Evolutionary conservation across 1,284 basidiomycete genomes (phyloP).

Genomic region (Irpex sp.): DNA sequence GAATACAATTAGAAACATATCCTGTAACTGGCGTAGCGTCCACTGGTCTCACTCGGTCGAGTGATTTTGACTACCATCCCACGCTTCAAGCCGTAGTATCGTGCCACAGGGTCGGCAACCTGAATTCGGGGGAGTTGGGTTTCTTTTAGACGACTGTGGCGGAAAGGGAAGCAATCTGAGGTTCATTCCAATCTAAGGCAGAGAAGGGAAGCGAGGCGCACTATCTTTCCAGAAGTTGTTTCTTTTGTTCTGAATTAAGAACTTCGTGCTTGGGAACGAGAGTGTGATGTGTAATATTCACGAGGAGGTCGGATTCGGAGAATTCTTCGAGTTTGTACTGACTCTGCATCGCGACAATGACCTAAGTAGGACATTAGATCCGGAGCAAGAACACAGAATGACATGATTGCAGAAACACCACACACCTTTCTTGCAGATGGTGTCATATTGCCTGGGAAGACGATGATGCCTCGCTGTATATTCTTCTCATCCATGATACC

Average conservation of each 20-base stretch:
- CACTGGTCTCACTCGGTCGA: constrained; percentile 93
- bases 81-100: constrained; percentile 93
- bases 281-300: constrained; percentile 96
- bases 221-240: constrained; percentile 88
- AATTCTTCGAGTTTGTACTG: constrained; percentile 95
- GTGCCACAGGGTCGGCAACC: constrained; percentile 91
- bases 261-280: constrained; percentile 95
- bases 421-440: constrained; percentile 90
- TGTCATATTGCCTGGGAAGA: constrained; percentile 96
- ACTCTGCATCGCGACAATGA: constrained; percentile 83
- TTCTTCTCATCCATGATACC: constrained; percentile 85
- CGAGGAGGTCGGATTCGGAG: constrained; percentile 92
- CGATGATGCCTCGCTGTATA: constrained; percentile 90
- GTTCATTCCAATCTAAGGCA: background rate
- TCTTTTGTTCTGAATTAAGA: constrained; percentile 85
- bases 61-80: constrained; percentile 99
- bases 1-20: constrained; percentile 65
- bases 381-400: background rate
- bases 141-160: constrained; percentile 87
- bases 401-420: constrained; percentile 1
- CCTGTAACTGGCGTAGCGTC: constrained; percentile 91
- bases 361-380: constrained; percentile 41
- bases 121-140: constrained; percentile 98
- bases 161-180: background rate
- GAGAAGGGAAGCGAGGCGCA: constrained; percentile 41